Evolutionary conservation across 805 yeast species (phyloP).

Genomic region (Saccharomycopsis javanensis): DNA sequence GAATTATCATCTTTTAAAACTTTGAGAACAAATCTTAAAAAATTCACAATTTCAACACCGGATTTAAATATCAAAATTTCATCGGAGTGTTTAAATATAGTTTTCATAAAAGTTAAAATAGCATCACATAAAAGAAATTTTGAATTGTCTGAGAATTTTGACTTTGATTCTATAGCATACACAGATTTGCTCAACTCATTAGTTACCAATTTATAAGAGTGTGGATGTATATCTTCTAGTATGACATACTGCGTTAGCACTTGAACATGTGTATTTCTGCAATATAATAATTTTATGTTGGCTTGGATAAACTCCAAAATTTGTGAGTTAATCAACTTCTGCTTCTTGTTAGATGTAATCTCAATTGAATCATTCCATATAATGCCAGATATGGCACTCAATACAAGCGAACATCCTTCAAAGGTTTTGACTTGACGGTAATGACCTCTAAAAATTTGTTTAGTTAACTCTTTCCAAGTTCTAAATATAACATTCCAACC

Average conservation of each 20-base stretch:
- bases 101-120: neutral
- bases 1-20: neutral
- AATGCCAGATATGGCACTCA: neutral
- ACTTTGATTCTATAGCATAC: neutral
- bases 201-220: neutral
- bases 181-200: neutral
- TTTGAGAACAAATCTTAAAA: neutral
- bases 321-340: neutral
- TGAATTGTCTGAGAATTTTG: neutral
- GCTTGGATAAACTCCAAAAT: neutral
- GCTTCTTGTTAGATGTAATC: neutral
- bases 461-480: neutral
- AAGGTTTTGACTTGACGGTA: neutral
- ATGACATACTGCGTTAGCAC: neutral
- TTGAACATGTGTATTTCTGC: neutral
- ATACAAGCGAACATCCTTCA: neutral
- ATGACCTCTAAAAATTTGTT: neutral
- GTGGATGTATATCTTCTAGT: slow-evolving; percentile 6
- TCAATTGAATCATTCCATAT: neutral
- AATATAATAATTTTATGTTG: neutral
- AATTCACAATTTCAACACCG: neutral
- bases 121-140: neutral
- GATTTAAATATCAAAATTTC: neutral
- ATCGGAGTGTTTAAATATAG: neutral
- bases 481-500: neutral